phyloP scores from a whole-genome alignment of 1,139 yeast species.

The Dujonia santamariae region DNA sequence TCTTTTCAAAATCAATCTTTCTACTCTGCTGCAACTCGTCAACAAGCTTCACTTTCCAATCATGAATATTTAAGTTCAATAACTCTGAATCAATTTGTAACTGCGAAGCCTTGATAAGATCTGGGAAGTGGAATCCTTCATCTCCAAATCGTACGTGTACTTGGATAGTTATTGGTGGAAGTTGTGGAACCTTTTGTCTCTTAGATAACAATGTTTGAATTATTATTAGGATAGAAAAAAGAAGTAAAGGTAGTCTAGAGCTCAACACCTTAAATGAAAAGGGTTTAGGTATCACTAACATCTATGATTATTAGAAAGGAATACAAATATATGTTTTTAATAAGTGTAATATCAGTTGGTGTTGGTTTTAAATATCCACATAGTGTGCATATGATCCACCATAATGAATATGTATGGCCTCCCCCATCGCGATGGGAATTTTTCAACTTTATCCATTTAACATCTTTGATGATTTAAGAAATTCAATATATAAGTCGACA shows the following conservation, averaged over 20 bases:
- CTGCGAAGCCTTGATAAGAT: conserved; percentile 41
- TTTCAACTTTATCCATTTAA: too few relatives aligned
- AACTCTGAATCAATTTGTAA: conserved; percentile 33
- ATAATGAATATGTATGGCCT: too few relatives aligned
- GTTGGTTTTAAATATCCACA: too few relatives aligned
- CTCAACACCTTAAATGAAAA: too few relatives aligned
- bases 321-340: too few relatives aligned
- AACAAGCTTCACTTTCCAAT: conserved; percentile 16
- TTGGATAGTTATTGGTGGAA: conserved; percentile 14
- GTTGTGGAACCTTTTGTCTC: too few relatives aligned
- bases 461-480: too few relatives aligned
- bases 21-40: conserved; percentile 14
- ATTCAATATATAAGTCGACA: too few relatives aligned
- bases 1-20: conserved; percentile 1
- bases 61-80: conserved; percentile 9
- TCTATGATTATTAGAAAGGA: neutral
- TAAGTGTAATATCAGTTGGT: too few relatives aligned
- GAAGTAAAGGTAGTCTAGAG: neutral
- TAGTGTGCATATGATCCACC: neutral
- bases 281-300: neutral
- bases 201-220: too few relatives aligned
- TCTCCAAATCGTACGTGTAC: conserved; percentile 34
- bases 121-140: conserved; percentile 44
- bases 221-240: neutral
- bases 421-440: too few relatives aligned